Evolutionary conservation across 352 stramenopile species (phyloP).

Genomic region (Phytophthora ohioensis): DNA sequence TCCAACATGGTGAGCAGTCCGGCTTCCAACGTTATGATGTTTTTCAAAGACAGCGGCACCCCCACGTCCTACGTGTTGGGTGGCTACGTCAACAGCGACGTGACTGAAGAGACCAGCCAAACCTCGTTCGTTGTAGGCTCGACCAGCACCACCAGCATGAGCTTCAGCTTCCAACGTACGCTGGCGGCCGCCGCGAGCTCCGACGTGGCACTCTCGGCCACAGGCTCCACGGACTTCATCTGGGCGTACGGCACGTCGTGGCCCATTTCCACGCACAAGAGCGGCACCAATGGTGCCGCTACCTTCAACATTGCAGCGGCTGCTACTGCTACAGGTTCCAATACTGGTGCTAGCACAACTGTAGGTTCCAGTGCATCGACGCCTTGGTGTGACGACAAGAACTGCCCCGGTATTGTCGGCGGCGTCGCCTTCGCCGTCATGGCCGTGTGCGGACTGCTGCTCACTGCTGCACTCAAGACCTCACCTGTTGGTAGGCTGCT

Average conservation of each 20-base stretch:
- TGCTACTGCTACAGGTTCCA: constrained; percentile 20
- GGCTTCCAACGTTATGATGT: constrained; percentile 77
- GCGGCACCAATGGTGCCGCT: constrained; percentile 59
- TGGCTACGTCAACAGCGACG: constrained; percentile 54
- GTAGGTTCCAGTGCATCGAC: constrained; percentile 30
- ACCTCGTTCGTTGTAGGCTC: constrained; percentile 51
- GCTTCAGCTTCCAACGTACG: constrained; percentile 79
- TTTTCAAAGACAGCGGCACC: constrained; percentile 49
- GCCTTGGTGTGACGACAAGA: constrained; percentile 64
- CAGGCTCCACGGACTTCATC: constrained; percentile 53
- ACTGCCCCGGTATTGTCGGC: constrained; percentile 71
- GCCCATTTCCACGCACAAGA: constrained; percentile 61
- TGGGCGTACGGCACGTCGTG: constrained; percentile 79
- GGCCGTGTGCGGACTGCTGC: constrained; percentile 59
- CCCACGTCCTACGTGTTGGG: constrained; percentile 61
- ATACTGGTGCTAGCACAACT: constrained; percentile 29
- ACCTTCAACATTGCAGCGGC: constrained; percentile 60
- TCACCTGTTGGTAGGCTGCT: constrained; percentile 52
- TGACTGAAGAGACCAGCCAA: constrained; percentile 55
- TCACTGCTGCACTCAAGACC: constrained; percentile 50
- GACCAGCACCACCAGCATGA: constrained; percentile 51
- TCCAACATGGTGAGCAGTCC: constrained; percentile 77
- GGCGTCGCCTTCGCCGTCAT: constrained; percentile 61
- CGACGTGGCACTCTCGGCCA: constrained; percentile 61
- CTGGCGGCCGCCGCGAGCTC: constrained; percentile 53